Base-by-base conservation (phyloP, 2,329 filamentous ascomycete species). In the Periglandula ipomoeae region DNA sequence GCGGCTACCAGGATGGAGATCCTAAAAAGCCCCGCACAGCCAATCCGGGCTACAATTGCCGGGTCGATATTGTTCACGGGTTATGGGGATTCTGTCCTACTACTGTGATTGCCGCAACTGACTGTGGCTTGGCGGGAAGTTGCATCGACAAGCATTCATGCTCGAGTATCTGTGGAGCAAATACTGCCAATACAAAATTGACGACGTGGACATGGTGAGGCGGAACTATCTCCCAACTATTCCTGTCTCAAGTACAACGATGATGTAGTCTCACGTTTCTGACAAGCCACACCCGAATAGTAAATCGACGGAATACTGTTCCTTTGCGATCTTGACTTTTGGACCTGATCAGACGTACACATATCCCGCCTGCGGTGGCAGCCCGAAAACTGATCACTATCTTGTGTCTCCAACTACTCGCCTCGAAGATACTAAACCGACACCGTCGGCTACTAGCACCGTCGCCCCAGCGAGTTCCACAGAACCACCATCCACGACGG, bases 51-150 rank as follows among this genome's bases (percentile, higher is more conserved):
- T 70, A 55, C 37, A 59, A 66, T 53, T 70, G 65, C 47, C 64
- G 63, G 6, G 56, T 70, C 3, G 65, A 70, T 40, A 58, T 59
- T 1, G 34, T 49, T 4, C 57, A 64, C 17, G 62, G 58, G 0
- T 54, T 70, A 4, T 70, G 67, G 66, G 68, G 67, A 0, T 66
- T 70, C 56, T 71, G 67, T 43, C 63, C 65, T 1, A 64, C 60
- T 0, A 65, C 59, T 0, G 63, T 70, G 3, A 51, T 63, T 3
- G 43, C 55, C 1, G 67, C 65, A 2, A 59, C 56, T 1, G 66
- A 70, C 48, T 72, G 68, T 32, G 65, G 66, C 1, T 46, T 71
- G 11, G 65, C 63, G 0, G 67, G 61, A 2, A 58, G 55, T 10
- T 72, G 69, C 41, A 35, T 63, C 8, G 69, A 70, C 46, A 48